These are phyloP conservation scores for Tetrapisispora fleetii DNA, from an alignment of 805 yeast genomes.

Conservation along the genomic window DNA sequence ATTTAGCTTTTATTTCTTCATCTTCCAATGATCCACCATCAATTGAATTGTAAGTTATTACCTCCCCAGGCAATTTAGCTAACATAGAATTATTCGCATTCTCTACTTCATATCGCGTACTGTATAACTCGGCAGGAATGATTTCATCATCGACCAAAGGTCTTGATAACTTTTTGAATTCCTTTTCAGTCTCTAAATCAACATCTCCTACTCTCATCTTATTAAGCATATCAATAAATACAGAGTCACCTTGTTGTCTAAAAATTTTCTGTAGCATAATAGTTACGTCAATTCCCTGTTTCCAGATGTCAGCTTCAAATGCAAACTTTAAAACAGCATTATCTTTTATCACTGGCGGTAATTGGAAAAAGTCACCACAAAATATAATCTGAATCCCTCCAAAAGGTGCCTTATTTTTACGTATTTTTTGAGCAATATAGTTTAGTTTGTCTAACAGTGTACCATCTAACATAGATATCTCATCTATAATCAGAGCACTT, in stretches of 20 bases:
- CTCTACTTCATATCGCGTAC: constrained; percentile 66
- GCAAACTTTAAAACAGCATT: constrained; percentile 38
- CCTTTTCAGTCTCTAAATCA: constrained; percentile 35
- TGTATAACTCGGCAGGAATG: constrained; percentile 63
- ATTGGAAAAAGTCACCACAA: constrained; percentile 75
- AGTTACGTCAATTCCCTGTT: constrained; percentile 43
- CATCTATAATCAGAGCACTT: constrained; percentile 63
- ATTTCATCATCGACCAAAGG: constrained; percentile 48
- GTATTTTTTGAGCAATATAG: constrained; percentile 43
- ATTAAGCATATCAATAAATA: constrained; percentile 63
- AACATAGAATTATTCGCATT: constrained; percentile 48
- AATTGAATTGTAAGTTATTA: constrained; percentile 36
- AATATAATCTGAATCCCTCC: constrained; percentile 73
- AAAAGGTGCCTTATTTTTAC: constrained; percentile 45
- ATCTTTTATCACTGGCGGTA: constrained; percentile 49
- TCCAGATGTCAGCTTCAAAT: constrained; percentile 60
- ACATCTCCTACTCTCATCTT: constrained; percentile 61
- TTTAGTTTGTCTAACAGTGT: constrained; percentile 54
- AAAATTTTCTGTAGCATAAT: constrained; percentile 56
- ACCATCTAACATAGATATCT: constrained; percentile 74
- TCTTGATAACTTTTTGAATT: constrained; percentile 45
- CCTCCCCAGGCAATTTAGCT: constrained; percentile 35
- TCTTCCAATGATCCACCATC: constrained; percentile 46
- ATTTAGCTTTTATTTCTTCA: constrained; percentile 32
- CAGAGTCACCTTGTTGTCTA: constrained; percentile 66